A percentile compares a stretch with the other conserved stretches of the same genome.
Conservation (phyloP, 768 basidiomycete species). For the Multifurca ochricompacta region DNA sequence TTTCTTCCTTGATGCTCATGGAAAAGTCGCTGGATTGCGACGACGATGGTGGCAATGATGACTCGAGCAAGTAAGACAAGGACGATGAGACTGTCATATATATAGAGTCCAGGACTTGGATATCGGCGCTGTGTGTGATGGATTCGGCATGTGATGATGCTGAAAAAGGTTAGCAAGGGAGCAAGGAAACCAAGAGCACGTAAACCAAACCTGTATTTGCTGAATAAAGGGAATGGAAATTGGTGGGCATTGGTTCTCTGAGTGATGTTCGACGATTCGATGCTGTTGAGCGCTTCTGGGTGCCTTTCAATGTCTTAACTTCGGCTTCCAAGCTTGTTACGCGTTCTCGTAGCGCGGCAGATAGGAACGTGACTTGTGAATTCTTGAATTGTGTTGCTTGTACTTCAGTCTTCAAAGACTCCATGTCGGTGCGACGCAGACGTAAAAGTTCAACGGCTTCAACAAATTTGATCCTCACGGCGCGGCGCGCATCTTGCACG, state of each 20-base stretch:
- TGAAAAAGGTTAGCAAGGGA: not conserved
- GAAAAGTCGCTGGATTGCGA: not conserved
- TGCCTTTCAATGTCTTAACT: not conserved
- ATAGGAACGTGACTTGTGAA: not conserved
- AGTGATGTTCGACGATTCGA: too few species aligned
- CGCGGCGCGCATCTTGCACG: not conserved
- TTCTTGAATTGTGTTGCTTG: not conserved
- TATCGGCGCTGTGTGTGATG: not conserved
- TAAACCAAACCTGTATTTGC: slow-evolving; percentile 4
- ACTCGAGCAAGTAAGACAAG: not conserved
- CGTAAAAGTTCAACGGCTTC: not conserved
- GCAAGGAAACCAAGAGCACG: not conserved
- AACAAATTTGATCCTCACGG: not conserved
- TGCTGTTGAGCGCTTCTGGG: not conserved
- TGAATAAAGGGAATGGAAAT: not conserved
- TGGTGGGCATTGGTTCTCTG: not conserved
- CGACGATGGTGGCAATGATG: not conserved
- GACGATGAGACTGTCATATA: not conserved
- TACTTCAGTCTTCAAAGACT: not conserved
- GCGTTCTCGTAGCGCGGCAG: not conserved
- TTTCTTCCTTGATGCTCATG: not conserved
- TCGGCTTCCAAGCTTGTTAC: not conserved
- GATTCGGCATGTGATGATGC: not conserved
- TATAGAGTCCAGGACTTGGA: not conserved
- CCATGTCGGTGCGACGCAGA: not conserved